Evolutionary conservation across 2,329 filamentous ascomycete genomes (phyloP).

Genomic region (Claviceps humidiphila): DNA sequence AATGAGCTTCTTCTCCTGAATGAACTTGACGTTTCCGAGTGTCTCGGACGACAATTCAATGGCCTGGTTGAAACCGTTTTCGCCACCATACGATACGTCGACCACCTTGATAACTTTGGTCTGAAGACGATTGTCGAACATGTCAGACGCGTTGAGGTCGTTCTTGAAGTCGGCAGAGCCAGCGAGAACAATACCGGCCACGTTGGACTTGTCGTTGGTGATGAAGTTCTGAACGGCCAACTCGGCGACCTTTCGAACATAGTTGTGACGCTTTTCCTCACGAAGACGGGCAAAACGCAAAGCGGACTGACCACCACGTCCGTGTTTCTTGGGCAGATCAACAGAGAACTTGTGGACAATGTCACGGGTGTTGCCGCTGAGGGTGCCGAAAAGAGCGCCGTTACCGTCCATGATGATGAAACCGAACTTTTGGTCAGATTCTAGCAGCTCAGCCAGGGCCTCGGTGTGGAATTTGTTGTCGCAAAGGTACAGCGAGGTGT

Average conservation of each 20-base stretch:
- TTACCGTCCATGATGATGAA: conserved; percentile 99
- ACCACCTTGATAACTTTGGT: conserved; percentile 98
- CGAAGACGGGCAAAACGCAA: conserved; percentile 98
- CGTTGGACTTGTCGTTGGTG: conserved; percentile 95
- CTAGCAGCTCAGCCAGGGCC: conserved; percentile 87
- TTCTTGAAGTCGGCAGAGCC: conserved; percentile 99
- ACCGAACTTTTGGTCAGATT: conserved; percentile 97
- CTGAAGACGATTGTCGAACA: conserved; percentile 87
- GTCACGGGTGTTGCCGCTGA: conserved; percentile 94
- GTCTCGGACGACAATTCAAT: conserved; percentile 94
- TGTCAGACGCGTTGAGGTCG: conserved; percentile 90
- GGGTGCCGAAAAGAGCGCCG: conserved; percentile 88
- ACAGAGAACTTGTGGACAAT: conserved; percentile 97
- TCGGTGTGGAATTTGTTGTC: conserved; percentile 99
- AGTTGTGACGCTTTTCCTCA: conserved; percentile 99
- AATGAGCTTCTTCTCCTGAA: conserved; percentile 99
- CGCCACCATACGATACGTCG: conserved; percentile 95
- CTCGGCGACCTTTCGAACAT: conserved; percentile 97
- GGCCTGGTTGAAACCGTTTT: conserved; percentile 99
- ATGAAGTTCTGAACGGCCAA: conserved; percentile 98
- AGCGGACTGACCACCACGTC: conserved; percentile 98
- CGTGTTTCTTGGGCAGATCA: conserved; percentile 99
- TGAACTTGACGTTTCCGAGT: conserved; percentile 97
- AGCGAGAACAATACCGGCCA: conserved; percentile 85
- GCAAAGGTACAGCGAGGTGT: conserved; percentile 96